These are phyloP conservation scores for Paramecium primaurelia DNA, from an alignment of 73 alveolate species.

Conservation along the genomic window DNA sequence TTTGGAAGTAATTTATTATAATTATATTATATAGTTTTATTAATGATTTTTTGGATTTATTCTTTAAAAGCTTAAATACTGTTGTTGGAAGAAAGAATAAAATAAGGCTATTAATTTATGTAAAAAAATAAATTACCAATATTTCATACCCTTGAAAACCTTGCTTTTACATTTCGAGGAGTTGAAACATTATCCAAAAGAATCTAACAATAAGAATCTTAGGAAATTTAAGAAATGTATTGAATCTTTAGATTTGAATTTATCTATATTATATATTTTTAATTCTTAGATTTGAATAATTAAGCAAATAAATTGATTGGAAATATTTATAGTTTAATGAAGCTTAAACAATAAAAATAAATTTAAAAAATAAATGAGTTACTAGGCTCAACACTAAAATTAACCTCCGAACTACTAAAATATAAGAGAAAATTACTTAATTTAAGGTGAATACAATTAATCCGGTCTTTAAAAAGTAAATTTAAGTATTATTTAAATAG, in stretches of 20 bases:
- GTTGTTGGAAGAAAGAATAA: background rate
- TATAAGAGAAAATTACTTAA: background rate
- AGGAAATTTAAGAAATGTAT: background rate
- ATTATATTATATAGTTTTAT: background rate
- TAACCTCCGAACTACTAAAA: background rate
- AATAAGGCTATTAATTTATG: background rate
- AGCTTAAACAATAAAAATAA: background rate
- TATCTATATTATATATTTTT: background rate
- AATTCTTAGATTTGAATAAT: background rate
- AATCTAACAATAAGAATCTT: background rate
- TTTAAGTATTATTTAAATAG: background rate
- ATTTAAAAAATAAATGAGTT: background rate
- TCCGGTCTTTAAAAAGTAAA: background rate
- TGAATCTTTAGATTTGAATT: background rate
- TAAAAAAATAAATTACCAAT: background rate
- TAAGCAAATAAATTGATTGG: background rate
- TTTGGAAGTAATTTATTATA: background rate
- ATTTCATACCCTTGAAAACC: conserved; percentile 23
- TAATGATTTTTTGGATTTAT: background rate
- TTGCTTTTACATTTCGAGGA: conserved; percentile 25
- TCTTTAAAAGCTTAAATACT: background rate
- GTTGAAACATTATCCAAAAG: background rate
- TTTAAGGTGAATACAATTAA: background rate
- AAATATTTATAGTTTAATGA: background rate
- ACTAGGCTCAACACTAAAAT: conserved; percentile 2